A percentile compares a stretch with the other conserved stretches of the same genome.
Evolutionary conservation across 2,329 filamentous ascomycete genomes (phyloP).

Genomic region (Plenodomus biglobosus): DNA sequence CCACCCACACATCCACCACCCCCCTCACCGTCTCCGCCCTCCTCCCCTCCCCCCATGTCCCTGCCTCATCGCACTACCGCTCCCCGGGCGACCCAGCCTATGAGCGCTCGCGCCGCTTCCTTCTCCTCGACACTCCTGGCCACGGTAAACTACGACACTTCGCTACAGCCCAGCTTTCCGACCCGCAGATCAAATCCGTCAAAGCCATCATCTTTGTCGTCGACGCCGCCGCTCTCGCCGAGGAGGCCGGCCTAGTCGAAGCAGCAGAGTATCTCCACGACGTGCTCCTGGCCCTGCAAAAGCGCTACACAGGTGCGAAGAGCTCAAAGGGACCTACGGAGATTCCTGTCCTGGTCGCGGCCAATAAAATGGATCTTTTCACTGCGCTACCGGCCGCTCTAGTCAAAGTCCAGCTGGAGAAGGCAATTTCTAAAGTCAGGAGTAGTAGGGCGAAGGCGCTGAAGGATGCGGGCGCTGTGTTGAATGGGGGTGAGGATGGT

Average conservation of each 20-base stretch:
- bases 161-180: conserved; percentile 58
- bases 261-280: conserved; percentile 88
- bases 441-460: conserved; percentile 74
- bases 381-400: conserved; percentile 80
- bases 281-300: conserved; percentile 79
- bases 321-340: conserved; percentile 60
- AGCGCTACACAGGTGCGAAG: conserved; percentile 61
- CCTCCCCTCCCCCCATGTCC: conserved; percentile 57
- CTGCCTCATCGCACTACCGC: conserved; percentile 64
- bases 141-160: conserved; percentile 87
- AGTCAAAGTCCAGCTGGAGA: conserved; percentile 74
- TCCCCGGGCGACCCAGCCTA: conserved; percentile 64
- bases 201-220: conserved; percentile 82
- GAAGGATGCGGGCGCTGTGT: conserved; percentile 75
- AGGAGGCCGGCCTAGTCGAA: conserved; percentile 60
- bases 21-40: conserved; percentile 61
- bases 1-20: conserved; percentile 54
- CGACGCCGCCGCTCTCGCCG: conserved; percentile 66
- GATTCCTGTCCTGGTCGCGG: conserved; percentile 78
- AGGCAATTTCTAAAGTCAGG: conserved; percentile 77
- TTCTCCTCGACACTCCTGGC: conserved; percentile 86
- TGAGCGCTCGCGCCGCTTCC: conserved; percentile 63
- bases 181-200: conserved; percentile 49
- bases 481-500: conserved; percentile 54
- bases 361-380: conserved; percentile 95